Percentiles rank a stretch among this genome's conserved stretches.
phyloP scores from a whole-genome alignment of 1,139 yeast species.

The Yamadazyma triangularis region DNA sequence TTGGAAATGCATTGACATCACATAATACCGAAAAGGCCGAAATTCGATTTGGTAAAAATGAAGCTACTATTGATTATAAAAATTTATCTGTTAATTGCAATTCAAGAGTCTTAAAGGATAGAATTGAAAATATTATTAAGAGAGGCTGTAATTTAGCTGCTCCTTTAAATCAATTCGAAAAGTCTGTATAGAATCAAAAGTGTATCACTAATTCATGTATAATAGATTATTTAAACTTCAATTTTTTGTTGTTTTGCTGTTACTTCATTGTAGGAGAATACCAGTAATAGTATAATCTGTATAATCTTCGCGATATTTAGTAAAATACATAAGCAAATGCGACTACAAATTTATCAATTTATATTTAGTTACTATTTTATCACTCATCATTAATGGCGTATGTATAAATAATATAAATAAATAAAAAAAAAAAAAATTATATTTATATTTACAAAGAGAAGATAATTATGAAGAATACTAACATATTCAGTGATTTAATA shows the following conservation, averaged over 20 bases:
- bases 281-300: no score
- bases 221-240: no score
- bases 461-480: slow-evolving; percentile 11
- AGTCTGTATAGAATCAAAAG: slow-evolving; percentile 6
- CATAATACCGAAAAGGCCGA: slow-evolving; percentile 44
- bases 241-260: no score
- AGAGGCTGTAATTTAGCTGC: slow-evolving; percentile 81
- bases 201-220: slow-evolving; percentile 1
- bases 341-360: no score
- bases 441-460: no score
- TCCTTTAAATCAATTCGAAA: slow-evolving; percentile 44
- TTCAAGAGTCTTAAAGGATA: slow-evolving; percentile 71
- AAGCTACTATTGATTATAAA: slow-evolving; percentile 64
- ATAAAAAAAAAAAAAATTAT: no score
- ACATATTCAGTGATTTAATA: slow-evolving; percentile 47
- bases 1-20: slow-evolving; percentile 67
- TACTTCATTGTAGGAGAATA: no score
- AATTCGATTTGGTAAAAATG: slow-evolving; percentile 66
- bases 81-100: slow-evolving; percentile 70
- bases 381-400: no score
- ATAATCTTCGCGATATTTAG: no score
- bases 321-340: no score
- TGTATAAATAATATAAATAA: no score
- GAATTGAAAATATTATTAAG: slow-evolving; percentile 75
- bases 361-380: no score